A percentile compares a stretch with the other conserved stretches of the same genome.
Evolutionary conservation across 2,329 filamentous ascomycete genomes (phyloP).

Genomic region (Talaromyces sp.): DNA sequence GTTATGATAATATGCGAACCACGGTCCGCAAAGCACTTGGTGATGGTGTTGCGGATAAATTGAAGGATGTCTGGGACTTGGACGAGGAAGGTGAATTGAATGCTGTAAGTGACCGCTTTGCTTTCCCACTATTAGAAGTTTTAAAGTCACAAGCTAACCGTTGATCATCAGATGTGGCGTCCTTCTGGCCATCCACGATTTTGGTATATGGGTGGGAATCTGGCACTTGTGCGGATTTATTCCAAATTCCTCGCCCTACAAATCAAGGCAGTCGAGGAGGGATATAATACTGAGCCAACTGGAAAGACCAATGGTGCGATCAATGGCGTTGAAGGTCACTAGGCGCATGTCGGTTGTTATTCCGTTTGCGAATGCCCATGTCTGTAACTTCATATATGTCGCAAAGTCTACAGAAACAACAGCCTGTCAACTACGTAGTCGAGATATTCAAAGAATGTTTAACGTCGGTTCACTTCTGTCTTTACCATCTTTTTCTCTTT

Average conservation of each 20-base stretch:
- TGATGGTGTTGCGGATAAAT: constrained; percentile 55
- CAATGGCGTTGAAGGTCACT: neutral
- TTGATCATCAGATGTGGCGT: constrained; percentile 45
- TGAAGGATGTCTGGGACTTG: constrained; percentile 59
- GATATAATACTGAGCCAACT: neutral
- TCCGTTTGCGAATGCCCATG: neutral
- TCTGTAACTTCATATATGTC: neutral
- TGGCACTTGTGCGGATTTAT: constrained; percentile 60
- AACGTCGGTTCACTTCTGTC: neutral
- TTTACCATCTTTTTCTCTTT: constrained; percentile 14
- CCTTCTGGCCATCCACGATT: constrained; percentile 60
- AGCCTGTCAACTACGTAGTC: neutral
- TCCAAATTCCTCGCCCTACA: constrained; percentile 52
- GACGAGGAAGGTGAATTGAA: constrained; percentile 54
- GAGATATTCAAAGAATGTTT: neutral
- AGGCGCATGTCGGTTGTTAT: neutral
- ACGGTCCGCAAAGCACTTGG: constrained; percentile 60
- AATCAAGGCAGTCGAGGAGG: constrained; percentile 40
- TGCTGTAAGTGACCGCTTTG: constrained; percentile 30
- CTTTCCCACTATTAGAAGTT: neutral
- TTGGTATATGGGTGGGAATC: constrained; percentile 64
- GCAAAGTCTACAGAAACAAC: neutral
- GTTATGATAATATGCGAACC: constrained; percentile 65
- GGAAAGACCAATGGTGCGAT: neutral
- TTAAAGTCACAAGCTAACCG: neutral